phyloP scores from a whole-genome alignment of 345 rosid species.

The Heritiera fomes region DNA sequence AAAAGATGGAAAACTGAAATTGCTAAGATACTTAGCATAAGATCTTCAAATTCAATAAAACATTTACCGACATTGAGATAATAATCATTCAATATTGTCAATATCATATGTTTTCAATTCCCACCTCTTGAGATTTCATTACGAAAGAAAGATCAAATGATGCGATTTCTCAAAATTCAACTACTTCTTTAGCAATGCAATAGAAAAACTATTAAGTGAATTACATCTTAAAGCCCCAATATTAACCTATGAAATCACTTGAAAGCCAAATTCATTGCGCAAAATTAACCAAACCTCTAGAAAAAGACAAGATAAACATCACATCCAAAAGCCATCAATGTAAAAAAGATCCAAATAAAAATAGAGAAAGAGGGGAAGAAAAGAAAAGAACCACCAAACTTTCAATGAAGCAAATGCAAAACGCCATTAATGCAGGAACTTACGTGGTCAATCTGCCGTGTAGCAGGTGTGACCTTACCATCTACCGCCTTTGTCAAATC shows the following conservation, averaged over 20 bases:
- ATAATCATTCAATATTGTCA: neutral
- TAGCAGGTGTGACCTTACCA: constrained; percentile 91
- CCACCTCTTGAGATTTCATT: constrained; percentile 11
- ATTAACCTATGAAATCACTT: neutral
- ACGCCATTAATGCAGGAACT: constrained; percentile 33
- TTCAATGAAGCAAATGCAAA: neutral
- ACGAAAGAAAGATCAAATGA: neutral
- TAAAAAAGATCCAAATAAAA: neutral
- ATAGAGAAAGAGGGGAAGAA: too few relatives aligned
- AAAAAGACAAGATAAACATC: neutral
- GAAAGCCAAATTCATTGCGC: neutral
- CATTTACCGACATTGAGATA: neutral
- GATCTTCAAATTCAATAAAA: neutral
- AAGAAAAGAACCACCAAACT: neutral
- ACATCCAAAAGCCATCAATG: neutral
- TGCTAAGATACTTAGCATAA: neutral
- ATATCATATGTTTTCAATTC: neutral
- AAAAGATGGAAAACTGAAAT: neutral
- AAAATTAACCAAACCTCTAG: constrained; percentile 4
- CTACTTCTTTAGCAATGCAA: neutral
- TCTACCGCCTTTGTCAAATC: constrained; percentile 91
- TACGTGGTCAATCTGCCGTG: constrained; percentile 97
- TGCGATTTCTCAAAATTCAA: neutral
- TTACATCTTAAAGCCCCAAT: neutral
- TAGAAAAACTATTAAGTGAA: neutral